Evolutionary conservation across 305 asterid species (phyloP).

Genomic region (Striga hermonthica): DNA sequence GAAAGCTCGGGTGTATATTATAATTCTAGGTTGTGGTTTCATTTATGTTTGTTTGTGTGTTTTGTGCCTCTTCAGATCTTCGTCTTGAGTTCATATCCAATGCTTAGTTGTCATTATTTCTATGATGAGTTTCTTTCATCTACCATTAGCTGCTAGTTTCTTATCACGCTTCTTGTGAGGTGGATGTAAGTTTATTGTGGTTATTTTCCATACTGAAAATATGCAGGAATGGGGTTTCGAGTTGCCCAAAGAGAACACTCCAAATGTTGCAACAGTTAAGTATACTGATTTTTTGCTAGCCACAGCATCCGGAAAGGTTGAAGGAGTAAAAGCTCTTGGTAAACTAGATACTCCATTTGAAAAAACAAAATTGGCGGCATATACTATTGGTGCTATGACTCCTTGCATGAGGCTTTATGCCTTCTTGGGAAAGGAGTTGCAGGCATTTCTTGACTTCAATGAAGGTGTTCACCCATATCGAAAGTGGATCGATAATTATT

Average conservation of each 20-base stretch:
- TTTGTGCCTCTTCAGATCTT: conserved; percentile 1
- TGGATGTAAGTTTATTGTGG: conserved; percentile 14
- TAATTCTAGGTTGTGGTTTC: not conserved
- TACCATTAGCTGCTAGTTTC: conserved; percentile 22
- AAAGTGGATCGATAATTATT: conserved; percentile 83
- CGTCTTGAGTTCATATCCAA: conserved; percentile 12
- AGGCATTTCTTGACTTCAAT: conserved; percentile 41
- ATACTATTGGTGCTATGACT: conserved; percentile 92
- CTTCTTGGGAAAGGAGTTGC: conserved; percentile 73
- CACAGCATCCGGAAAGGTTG: conserved; percentile 82
- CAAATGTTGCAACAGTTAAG: conserved; percentile 61
- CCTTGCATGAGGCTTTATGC: conserved; percentile 96
- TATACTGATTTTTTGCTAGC: conserved; percentile 84
- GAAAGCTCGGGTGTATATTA: conserved; percentile 12
- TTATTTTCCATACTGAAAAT: conserved; percentile 30
- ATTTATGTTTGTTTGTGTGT: conserved; percentile 8
- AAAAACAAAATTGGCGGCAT: conserved; percentile 93
- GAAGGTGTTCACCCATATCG: conserved; percentile 62
- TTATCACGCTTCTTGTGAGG: not conserved
- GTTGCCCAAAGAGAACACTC: conserved; percentile 47
- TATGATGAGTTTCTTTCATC: conserved; percentile 20
- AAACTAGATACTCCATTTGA: conserved; percentile 91
- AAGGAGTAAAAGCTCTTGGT: conserved; percentile 77
- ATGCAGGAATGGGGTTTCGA: conserved; percentile 78
- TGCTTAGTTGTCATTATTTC: not conserved